Conservation (phyloP, 345 rosid species). For the Mangifera indica region DNA sequence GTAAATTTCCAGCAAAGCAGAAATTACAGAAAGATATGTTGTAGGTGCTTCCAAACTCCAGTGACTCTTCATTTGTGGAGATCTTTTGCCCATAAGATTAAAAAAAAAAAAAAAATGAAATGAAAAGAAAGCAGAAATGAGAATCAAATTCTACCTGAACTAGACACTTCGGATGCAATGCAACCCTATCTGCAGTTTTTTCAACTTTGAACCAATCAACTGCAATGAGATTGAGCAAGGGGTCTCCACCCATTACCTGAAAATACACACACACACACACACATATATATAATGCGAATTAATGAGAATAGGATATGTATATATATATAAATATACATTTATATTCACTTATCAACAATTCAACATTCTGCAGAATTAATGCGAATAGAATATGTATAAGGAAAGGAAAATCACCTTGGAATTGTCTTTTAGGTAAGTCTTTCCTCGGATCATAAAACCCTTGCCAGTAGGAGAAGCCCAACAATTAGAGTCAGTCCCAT, state of each 20-base stretch:
- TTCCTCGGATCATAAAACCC: constrained; percentile 95
- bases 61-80: background rate
- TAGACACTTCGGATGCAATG: constrained; percentile 75
- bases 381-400: constrained; percentile 13
- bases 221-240: constrained; percentile 83
- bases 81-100: background rate
- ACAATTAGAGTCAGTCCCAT: constrained; percentile 71
- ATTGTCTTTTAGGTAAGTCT: constrained; percentile 80
- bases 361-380: background rate
- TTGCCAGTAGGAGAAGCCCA: constrained; percentile 85
- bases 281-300: background rate
- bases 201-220: constrained; percentile 95
- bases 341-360: background rate
- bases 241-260: constrained; percentile 87
- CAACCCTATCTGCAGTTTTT: constrained; percentile 54
- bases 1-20: background rate
- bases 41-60: background rate
- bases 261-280: constrained; percentile 15
- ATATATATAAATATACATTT: constrained; percentile 8
- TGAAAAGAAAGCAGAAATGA: background rate
- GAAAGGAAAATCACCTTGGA: constrained; percentile 53
- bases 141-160: constrained; percentile 65
- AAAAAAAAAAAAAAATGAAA: background rate
- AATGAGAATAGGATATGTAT: constrained; percentile 11
- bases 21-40: background rate